These are phyloP conservation scores for Xylariaceae sp. DNA, from an alignment of 2,329 filamentous ascomycete species.

Conservation along the genomic window DNA sequence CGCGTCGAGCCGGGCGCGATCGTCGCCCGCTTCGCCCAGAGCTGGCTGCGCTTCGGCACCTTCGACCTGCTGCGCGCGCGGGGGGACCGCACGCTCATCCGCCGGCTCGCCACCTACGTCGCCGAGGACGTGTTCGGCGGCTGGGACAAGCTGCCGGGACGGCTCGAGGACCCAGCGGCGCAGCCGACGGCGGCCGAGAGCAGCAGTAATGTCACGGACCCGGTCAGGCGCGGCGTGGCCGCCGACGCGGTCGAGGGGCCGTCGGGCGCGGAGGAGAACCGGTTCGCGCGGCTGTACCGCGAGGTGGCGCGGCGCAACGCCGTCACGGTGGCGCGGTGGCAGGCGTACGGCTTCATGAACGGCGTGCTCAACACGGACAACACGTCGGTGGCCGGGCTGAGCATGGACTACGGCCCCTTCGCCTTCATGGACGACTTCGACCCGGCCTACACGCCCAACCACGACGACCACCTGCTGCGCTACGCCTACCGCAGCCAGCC, in stretches of 20 bases:
- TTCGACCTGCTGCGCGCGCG: conserved; percentile 86
- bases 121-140: conserved; percentile 82
- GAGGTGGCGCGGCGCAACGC: conserved; percentile 84
- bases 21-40: conserved; percentile 83
- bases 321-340: conserved; percentile 83
- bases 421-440: conserved; percentile 98
- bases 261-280: conserved; percentile 65
- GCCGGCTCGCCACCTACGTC: conserved; percentile 71
- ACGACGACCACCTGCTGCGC: conserved; percentile 80
- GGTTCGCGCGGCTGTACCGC: conserved; percentile 79
- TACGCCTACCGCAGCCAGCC: conserved; percentile 94
- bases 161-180: conserved; percentile 44
- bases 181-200: no score
- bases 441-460: conserved; percentile 89
- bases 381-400: conserved; percentile 81
- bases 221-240: conserved; percentile 44
- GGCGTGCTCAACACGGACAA: conserved; percentile 98
- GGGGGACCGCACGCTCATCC: conserved; percentile 67
- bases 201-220: conserved; percentile 34
- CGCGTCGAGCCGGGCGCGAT: conserved; percentile 83
- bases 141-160: conserved; percentile 73
- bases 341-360: conserved; percentile 99
- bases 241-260: conserved; percentile 59
- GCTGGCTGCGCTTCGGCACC: conserved; percentile 88
- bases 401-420: conserved; percentile 92